Evolutionary conservation across 2,329 filamentous ascomycete genomes (phyloP).

Genomic region (Clonostachys chloroleuca): DNA sequence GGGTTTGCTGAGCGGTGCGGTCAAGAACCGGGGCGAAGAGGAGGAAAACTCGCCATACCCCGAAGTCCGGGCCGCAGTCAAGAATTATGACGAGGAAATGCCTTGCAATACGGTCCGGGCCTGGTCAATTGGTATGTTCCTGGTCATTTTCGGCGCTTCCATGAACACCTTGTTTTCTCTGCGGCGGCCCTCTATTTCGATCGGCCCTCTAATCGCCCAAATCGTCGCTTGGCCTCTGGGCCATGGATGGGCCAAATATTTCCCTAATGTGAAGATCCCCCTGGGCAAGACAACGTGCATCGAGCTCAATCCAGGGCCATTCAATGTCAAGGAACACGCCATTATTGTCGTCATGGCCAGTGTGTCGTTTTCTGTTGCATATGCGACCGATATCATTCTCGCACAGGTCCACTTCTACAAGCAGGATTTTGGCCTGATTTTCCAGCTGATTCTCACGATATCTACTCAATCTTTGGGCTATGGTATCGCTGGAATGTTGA

Average conservation of each 20-base stretch:
- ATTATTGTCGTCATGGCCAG: constrained; percentile 69
- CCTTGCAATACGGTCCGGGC: constrained; percentile 63
- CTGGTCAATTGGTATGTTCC: constrained; percentile 56
- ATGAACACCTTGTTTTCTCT: constrained; percentile 62
- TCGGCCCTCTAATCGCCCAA: constrained; percentile 58
- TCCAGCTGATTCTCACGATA: constrained; percentile 62
- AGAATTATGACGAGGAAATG: constrained; percentile 60
- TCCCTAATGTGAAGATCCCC: constrained; percentile 39
- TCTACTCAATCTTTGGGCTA: constrained; percentile 68
- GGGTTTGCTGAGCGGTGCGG: constrained; percentile 7
- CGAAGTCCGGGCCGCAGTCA: constrained; percentile 60
- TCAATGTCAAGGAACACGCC: constrained; percentile 67
- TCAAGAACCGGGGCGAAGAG: constrained; percentile 30
- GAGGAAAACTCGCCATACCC: constrained; percentile 60
- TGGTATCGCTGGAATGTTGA: constrained; percentile 64
- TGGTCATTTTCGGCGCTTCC: constrained; percentile 52
- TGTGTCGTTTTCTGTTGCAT: constrained; percentile 65
- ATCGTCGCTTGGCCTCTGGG: constrained; percentile 62
- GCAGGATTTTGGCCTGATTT: constrained; percentile 61
- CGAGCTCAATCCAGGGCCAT: constrained; percentile 59
- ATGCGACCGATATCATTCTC: constrained; percentile 70
- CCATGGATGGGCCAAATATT: constrained; percentile 51
- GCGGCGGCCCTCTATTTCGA: constrained; percentile 55
- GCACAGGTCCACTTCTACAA: constrained; percentile 70
- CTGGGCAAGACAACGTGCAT: constrained; percentile 28